These are phyloP conservation scores for Pseudomassariella vexata DNA, from an alignment of 2,329 filamentous ascomycete genomes.

Conservation along the genomic window DNA sequence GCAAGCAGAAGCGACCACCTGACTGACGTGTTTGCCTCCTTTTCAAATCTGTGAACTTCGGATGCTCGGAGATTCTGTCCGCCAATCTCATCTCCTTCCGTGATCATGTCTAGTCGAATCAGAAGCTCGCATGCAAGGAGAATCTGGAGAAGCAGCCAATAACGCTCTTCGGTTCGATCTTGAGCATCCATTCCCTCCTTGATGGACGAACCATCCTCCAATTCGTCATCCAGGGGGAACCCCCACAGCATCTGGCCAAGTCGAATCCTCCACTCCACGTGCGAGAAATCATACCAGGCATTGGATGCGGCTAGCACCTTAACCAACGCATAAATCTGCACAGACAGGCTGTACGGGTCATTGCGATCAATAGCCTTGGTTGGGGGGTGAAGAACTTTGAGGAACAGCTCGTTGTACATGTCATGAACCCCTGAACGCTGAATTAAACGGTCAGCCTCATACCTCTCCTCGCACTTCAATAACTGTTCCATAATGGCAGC, in stretches of 20 bases:
- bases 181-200: constrained; percentile 40
- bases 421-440: constrained; percentile 45
- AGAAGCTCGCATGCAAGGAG: constrained; percentile 61
- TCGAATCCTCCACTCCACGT: constrained; percentile 69
- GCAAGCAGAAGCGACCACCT: constrained; percentile 63
- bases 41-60: constrained; percentile 56
- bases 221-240: constrained; percentile 41
- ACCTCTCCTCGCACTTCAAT: constrained; percentile 48
- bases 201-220: constrained; percentile 47
- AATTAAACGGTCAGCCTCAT: constrained; percentile 46
- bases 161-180: constrained; percentile 56
- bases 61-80: constrained; percentile 45
- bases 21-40: constrained; percentile 54
- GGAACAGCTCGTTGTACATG: constrained; percentile 58
- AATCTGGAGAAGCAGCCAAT: constrained; percentile 63
- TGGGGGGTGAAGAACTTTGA: constrained; percentile 52
- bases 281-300: constrained; percentile 69
- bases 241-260: constrained; percentile 70
- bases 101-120: constrained; percentile 57
- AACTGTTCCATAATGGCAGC: constrained; percentile 53
- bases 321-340: constrained; percentile 65
- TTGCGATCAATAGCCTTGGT: constrained; percentile 49
- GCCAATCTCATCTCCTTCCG: constrained; percentile 52
- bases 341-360: constrained; percentile 57
- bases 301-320: constrained; percentile 59